A percentile compares a stretch with the other conserved stretches of the same genome.
Conservation (phyloP, 805 yeast genomes). For the Torulaspora franciscae region DNA sequence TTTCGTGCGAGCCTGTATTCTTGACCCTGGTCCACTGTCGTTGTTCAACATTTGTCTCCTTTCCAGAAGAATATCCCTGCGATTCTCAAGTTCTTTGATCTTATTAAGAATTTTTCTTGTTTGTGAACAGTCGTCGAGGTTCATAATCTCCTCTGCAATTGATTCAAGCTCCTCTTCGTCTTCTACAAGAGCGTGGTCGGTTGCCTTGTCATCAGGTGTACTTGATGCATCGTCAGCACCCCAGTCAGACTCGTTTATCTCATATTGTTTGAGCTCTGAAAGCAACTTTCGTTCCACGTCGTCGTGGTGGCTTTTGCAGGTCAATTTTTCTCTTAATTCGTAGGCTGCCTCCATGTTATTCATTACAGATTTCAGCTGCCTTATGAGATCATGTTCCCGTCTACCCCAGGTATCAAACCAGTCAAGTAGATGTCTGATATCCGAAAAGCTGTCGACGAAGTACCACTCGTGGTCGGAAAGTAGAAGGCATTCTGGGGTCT, state of each 20-base stretch:
- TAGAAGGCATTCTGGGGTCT: conserved; percentile 52
- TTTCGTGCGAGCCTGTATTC: conserved; percentile 24
- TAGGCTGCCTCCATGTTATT: conserved; percentile 40
- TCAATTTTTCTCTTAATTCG: conserved; percentile 51
- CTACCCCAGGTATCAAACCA: conserved; percentile 76
- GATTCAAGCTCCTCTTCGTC: conserved; percentile 29
- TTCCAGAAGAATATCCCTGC: conserved; percentile 26
- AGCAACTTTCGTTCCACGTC: conserved; percentile 42
- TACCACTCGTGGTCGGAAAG: conserved; percentile 58
- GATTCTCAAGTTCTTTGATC: conserved; percentile 30
- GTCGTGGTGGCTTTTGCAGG: conserved; percentile 42
- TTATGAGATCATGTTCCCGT: conserved; percentile 61
- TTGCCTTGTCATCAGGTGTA: background rate
- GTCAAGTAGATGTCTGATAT: conserved; percentile 48
- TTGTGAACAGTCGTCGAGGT: conserved; percentile 35
- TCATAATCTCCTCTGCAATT: conserved; percentile 38
- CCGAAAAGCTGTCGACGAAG: conserved; percentile 56
- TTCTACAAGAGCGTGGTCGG: conserved; percentile 8
- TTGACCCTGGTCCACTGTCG: conserved; percentile 20
- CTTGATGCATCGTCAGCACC: conserved; percentile 5
- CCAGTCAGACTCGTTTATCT: conserved; percentile 34
- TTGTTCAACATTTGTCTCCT: conserved; percentile 17
- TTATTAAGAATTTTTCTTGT: conserved; percentile 25
- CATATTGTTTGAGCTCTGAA: conserved; percentile 39
- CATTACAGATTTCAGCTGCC: conserved; percentile 44